Conservation (phyloP, 345 rosid genomes). For the Bruguiera gymnorhiza region DNA sequence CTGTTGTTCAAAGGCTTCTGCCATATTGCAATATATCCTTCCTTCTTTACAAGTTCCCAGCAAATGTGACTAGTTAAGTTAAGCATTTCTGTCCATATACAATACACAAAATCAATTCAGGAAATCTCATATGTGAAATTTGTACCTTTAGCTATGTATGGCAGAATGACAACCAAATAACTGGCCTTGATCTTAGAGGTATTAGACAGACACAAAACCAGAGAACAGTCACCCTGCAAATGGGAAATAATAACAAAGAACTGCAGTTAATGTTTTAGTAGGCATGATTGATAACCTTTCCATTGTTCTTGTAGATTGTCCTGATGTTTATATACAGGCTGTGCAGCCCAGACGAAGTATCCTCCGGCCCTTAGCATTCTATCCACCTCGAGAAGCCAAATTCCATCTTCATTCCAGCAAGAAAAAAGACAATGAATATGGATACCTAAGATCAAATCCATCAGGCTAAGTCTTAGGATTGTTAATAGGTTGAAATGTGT, state of each 20-base stretch:
- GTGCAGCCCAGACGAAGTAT: slow-evolving; percentile 63
- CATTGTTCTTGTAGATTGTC: slow-evolving; percentile 46
- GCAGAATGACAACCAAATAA: background rate
- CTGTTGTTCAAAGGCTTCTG: slow-evolving; percentile 56
- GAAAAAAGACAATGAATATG: slow-evolving; percentile 9
- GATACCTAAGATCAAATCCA: background rate
- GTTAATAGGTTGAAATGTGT: background rate
- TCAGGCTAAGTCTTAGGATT: background rate
- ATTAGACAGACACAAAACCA: background rate
- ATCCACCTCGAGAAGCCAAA: slow-evolving; percentile 62
- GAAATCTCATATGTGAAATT: slow-evolving; percentile 1
- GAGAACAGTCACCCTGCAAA: background rate
- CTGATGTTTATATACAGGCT: slow-evolving; percentile 53
- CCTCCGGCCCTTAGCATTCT: slow-evolving; percentile 70
- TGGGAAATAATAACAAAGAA: background rate
- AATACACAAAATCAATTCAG: slow-evolving; percentile 4
- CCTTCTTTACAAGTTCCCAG: slow-evolving; percentile 59
- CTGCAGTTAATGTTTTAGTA: background rate
- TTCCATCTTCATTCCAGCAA: slow-evolving; percentile 42
- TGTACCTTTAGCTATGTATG: background rate
- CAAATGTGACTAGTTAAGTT: slow-evolving; percentile 50
- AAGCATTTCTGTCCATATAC: slow-evolving; percentile 45
- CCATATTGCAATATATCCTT: slow-evolving; percentile 60
- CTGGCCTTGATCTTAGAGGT: background rate
- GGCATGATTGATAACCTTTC: slow-evolving; percentile 40